Evolutionary conservation across 1,139 yeast genomes (phyloP).

Genomic region (Debaryomyces udenii): DNA sequence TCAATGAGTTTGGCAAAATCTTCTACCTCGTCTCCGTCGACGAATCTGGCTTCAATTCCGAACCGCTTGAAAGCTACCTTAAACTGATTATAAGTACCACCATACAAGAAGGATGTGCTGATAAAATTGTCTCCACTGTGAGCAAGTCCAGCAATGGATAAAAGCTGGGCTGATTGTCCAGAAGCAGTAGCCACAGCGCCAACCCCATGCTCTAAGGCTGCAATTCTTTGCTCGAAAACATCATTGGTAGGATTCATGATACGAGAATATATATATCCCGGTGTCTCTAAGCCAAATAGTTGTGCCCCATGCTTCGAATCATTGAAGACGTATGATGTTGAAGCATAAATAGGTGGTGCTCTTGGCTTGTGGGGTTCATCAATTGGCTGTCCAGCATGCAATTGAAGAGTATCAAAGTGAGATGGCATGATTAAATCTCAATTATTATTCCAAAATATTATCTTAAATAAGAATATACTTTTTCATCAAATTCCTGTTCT

Average conservation of each 20-base stretch:
- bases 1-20: constrained; percentile 77
- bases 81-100: constrained; percentile 96
- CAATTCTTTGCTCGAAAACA: constrained; percentile 87
- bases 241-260: constrained; percentile 91
- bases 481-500: too few relatives aligned
- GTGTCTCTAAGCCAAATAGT: constrained; percentile 78
- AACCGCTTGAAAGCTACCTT: constrained; percentile 87
- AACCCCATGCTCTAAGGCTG: constrained; percentile 90
- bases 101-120: constrained; percentile 86
- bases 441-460: neutral
- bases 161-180: constrained; percentile 93
- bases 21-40: constrained; percentile 71
- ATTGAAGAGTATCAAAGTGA: constrained; percentile 87
- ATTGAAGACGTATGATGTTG: constrained; percentile 84
- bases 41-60: constrained; percentile 85
- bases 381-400: constrained; percentile 86
- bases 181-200: constrained; percentile 91
- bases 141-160: constrained; percentile 83
- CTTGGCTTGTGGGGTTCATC: constrained; percentile 70
- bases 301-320: constrained; percentile 92
- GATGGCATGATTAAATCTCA: constrained; percentile 40
- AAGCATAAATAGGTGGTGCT: constrained; percentile 90
- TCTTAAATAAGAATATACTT: too few relatives aligned
- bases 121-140: constrained; percentile 88
- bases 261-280: constrained; percentile 87